These are phyloP conservation scores for Tolypocladium guangdongense DNA, from an alignment of 2,329 filamentous ascomycete species.

Conservation along the genomic window DNA sequence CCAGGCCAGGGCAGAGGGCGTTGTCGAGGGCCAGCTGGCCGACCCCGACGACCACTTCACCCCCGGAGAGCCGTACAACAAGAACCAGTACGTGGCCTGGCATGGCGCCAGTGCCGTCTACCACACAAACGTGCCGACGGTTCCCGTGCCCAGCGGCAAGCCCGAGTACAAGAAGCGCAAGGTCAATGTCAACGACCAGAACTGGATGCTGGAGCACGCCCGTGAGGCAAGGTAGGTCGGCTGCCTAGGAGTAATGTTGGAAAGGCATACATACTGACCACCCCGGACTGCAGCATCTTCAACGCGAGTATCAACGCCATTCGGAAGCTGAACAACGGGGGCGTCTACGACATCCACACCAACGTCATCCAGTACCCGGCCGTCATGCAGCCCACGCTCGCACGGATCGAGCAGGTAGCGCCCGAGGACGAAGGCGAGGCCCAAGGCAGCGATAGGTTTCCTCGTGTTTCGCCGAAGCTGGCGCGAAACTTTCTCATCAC, in stretches of 20 bases:
- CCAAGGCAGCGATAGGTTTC: constrained; percentile 25
- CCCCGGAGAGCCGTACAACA: constrained; percentile 82
- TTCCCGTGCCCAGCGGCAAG: constrained; percentile 68
- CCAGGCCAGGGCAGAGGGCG: constrained; percentile 63
- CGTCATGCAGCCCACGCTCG: constrained; percentile 82
- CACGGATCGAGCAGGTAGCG: constrained; percentile 64
- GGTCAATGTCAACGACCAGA: constrained; percentile 81
- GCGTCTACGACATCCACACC: constrained; percentile 89
- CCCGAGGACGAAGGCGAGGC: constrained; percentile 24
- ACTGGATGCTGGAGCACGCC: constrained; percentile 95
- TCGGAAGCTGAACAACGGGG: constrained; percentile 58
- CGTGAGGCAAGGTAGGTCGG: constrained; percentile 68
- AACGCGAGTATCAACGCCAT: constrained; percentile 63
- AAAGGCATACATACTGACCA: background rate
- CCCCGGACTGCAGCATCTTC: constrained; percentile 52
- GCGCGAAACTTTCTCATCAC: constrained; percentile 45
- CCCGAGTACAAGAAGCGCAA: constrained; percentile 72
- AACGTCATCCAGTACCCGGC: constrained; percentile 82
- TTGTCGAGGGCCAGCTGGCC: constrained; percentile 78
- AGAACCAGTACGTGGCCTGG: constrained; percentile 98
- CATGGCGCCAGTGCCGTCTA: constrained; percentile 95
- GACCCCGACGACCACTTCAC: constrained; percentile 79
- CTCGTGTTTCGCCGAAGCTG: constrained; percentile 35
- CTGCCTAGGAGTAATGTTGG: constrained; percentile 4
- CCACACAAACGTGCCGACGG: constrained; percentile 67